Evolutionary conservation across 805 yeast genomes (phyloP), one percentile per base, ranked within the genome.

Genomic region (Blastobotrys peoriensis): DNA sequence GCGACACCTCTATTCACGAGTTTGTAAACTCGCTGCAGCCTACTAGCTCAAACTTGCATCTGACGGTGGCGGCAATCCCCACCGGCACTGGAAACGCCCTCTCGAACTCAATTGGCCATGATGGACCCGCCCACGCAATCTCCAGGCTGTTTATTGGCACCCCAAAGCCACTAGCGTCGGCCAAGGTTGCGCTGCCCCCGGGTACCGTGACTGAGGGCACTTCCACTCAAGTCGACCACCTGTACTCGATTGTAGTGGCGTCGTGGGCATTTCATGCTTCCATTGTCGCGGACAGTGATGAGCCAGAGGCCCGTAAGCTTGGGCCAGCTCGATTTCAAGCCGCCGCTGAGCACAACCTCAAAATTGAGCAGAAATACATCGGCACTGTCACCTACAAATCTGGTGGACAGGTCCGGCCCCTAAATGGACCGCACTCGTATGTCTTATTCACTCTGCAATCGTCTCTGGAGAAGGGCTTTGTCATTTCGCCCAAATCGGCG

Each of bases 181-280:
- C 76, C 53, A 54, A 64, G 27, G 75, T 73, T 2, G 43, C 47
- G 1, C 71, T 80, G 45, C 76, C 79, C 0, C 38, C 45, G 8
- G 68, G 51, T 27, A 1, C 33, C 43, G 56, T 54, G 28, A 36
- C 33, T 4, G 46, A 45, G 5, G 41, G 58, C 3, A 41, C 45
- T 1, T 18, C 25, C 4, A 38, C 41, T 15, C 61, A 65, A 5
- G 43, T 49, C 54, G 57, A 42, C 69, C 80, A 57, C 47, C 75
- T 49, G 3, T 53, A 51, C 8, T 55, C 62, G 3, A 38, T 63
- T 15, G 86, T 86, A 2, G 94, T 88, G 6, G 70, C 78, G 0
- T 84, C 95, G 0, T 80, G 95, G 86, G 94, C 83, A 0, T 76
- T 87, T 50, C 97, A 89, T 63, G 87, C 96, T 2, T 76, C 88